Evolutionary conservation across 257 asterid genomes (phyloP), one percentile per base, ranked within the genome.

Genomic region (Solanum chilense): DNA sequence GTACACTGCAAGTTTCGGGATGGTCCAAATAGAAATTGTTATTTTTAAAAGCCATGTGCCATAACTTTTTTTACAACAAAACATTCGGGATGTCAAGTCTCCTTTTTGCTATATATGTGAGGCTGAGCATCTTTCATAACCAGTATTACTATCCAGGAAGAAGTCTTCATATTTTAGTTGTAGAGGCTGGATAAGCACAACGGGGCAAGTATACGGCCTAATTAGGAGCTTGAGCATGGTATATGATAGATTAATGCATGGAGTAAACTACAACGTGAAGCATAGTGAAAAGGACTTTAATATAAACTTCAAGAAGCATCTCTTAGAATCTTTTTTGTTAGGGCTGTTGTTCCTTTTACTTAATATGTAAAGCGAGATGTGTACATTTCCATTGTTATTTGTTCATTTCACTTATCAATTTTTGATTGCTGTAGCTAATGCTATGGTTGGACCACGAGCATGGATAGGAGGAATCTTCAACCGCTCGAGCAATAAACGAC

Each of bases 401-500:
- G 44, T 42, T 76, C 75, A 47, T 82, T 81, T 45, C 73, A 86
- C 29, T 87, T 58, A 62, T 49, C 3, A 33, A 9, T 71, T 52
- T 49, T 66, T 90, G 44, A 45, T 82, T 71, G 86, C 88, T 90
- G 90, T 88, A 96, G 98, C 96, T 94, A 94, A 94, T 94, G 98
- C 98, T 93, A 97, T 97, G 99, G 98, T 94, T 91, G 98, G 98
- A 90, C 96, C 98, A 82, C 92, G 97, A 91, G 90, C 98, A 88
- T 97, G 98, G 98, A 90, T 97, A 90, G 99, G 98, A 91, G 98
- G 97, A 92, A 86, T 95, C 66, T 91, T 97, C 80, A 93, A 73
- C 91, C 97, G 98, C 87, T 64, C 94, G 56, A 88, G 86, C 92
- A 92, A 90, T 86, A 96, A 81, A 93, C 93, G 92, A 78, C 88